Base-by-base conservation (phyloP, 129 eudicot species). In the Silybum marianum region DNA sequence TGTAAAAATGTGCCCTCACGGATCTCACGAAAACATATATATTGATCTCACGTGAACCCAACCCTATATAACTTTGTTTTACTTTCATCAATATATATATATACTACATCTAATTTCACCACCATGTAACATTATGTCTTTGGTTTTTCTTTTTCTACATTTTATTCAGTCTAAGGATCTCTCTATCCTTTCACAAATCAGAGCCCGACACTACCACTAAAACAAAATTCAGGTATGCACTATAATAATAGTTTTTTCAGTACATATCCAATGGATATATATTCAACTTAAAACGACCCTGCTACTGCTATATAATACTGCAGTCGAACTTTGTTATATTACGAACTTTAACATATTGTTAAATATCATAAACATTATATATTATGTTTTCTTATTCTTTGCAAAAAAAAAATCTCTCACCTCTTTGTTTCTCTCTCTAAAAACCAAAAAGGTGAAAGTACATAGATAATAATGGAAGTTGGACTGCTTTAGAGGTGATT, bases 401-500 rank as follows among this genome's bases (percentile, higher is more conserved):
- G 30, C 30, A 28, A 28, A 28, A 28, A 28, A 28, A 28, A 28
- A 1, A 2, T 28, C 30, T 32, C 36, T 32, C 36, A 0, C 14
- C 81, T 51, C 80, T 70, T 46, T 82, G 63, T 58, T 44, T 75
- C 76, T 60, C 82, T 70, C 86, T 73, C 51, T 69, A 58, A 36
- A 71, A 83, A 77, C 62, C 44, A 78, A 42, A 83, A 83, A 83
- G 86, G 79, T 78, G 38, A 72, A 78, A 83, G 83, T 72, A 83
- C 83, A 78, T 78, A 65, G 86, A 83, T 78, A 83, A 83, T 78
- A 72, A 72, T 58, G 86, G 86, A 83, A 78, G 83, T 83, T 83
- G 79, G 86, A 83, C 86, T 83, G 86, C 83, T 83, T 83, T 83
- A 72, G 83, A 83, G 75, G 75, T 83, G 82, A 83, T 78, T 63